Evolutionary conservation across 345 rosid species (phyloP).

Genomic region (Salix caprea): DNA sequence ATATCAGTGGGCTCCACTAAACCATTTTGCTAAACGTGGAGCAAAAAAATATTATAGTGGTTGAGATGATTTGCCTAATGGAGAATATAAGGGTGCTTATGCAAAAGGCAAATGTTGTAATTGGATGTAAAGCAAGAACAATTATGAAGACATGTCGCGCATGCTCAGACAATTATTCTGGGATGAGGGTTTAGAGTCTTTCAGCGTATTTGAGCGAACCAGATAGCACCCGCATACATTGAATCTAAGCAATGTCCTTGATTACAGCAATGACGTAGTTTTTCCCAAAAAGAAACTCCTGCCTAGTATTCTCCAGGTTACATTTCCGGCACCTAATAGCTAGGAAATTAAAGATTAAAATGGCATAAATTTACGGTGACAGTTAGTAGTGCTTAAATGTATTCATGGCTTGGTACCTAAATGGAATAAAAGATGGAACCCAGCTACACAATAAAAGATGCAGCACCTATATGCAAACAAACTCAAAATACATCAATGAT

Average conservation of each 20-base stretch:
- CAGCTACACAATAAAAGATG: neutral
- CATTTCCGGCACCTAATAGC: neutral
- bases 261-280: neutral
- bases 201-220: slow-evolving; percentile 23
- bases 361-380: neutral
- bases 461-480: neutral
- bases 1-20: slow-evolving; percentile 37
- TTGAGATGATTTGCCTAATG: slow-evolving; percentile 22
- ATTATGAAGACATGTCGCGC: slow-evolving; percentile 43
- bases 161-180: slow-evolving; percentile 44
- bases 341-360: neutral
- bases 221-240: slow-evolving; percentile 23
- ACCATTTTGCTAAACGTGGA: slow-evolving; percentile 22
- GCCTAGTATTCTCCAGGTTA: neutral
- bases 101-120: slow-evolving; percentile 25
- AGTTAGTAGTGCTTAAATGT: neutral
- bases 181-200: slow-evolving; percentile 28
- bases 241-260: slow-evolving; percentile 22
- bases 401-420: neutral
- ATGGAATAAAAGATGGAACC: neutral
- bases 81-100: slow-evolving; percentile 21
- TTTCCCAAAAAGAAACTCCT: neutral
- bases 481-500: neutral
- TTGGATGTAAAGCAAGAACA: slow-evolving; percentile 38
- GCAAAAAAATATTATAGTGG: slow-evolving; percentile 7